Evolutionary conservation across 202 grass and related monocot genomes (phyloP), one percentile per base, ranked within the genome.

Genomic region (Setaria viridis): DNA sequence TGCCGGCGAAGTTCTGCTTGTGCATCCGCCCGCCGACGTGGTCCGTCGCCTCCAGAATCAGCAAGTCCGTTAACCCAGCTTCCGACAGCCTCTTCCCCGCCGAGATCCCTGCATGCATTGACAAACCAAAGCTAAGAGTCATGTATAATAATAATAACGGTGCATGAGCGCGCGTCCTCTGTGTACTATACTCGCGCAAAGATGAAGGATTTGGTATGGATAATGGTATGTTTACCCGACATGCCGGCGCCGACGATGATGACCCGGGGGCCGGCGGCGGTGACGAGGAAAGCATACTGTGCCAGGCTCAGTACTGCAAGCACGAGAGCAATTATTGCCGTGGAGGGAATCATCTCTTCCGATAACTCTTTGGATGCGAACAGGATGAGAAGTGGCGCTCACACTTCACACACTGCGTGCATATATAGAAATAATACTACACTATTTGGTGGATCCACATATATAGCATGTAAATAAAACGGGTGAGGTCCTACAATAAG

Each of bases 11-110:
- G 17, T 89, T 85, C 0, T 32, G 17, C 56, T 89, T 89, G 80
- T 51, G 89, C 17, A 94, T 91, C 30, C 89, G 81, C 2, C 92
- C 92, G 62, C 89, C 92, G 33, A 94, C 29, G 76, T 15, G 92
- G 80, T 89, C 75, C n/a, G 86, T 91, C 25, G 86, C 92, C 72
- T 91, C 89, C 37, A 94, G 77, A 42, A 94, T 87, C 53, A 91
- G 25, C 10, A 94, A 8, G 49, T 94, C 65, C 0, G 25, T 87
- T n/a, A 91, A 72, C 32, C 89, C 92, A 15, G 89, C 86, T 6
- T 94, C 89, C 47, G 70, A 85, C 34, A 94, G 76, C 42, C 74
- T 69, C 79, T 94, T 89, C 39, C 66, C 91, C 30, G 88, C 91
- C 35, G 91, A 91, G 68, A 93, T 91, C 20, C 91, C 85, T 93